Evolutionary conservation across 495 filamentous ascomycete genomes (phyloP), one percentile per base, ranked within the genome.

Genomic region (Pyrenula aspistea): DNA sequence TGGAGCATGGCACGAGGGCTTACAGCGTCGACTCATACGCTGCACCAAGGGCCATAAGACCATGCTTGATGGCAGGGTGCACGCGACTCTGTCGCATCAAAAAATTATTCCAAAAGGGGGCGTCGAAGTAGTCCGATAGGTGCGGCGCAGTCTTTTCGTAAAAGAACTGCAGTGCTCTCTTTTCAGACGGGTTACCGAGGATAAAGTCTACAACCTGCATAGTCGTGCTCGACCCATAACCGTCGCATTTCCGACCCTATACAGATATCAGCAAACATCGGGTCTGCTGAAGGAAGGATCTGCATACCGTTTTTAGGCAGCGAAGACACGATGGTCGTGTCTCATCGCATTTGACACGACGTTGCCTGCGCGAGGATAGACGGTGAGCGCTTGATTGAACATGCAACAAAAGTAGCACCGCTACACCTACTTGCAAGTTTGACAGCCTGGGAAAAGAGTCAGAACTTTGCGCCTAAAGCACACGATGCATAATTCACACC

Each of bases 311-410:
- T 42, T 42, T 42, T 24, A 31, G 24, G 48, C 58, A 62, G 31
- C 58, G 51, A 12, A 25, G 31, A 24, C 58, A 62, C n/a, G 42
- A 11, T 3, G 61, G 61, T 12, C 47, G 52, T 24, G 58, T 60
- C 22, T 62, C 61, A 48, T 62, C 61, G 36, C 61, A 62, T 53
- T 62, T 62, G 12, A 60, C 55, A 24, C 55, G 25, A 1, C 61
- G 61, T 8, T 56, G 21, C 50, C 61, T 62, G 24, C 31, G 8
- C 31, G 15, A 42, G 31, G 15, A 15, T 42, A 42, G 4, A 42
- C 4, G 15, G 15, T 42, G 31, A 42, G 31, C 4, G 15, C 15
- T 4, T 4, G 31, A 15, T 4, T 8, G 31, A 42, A 4, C 31
- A 42, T 8, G 31, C 4, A 8, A 15, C 8, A 8, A 15, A 42